A percentile compares a stretch with the other conserved stretches of the same genome.
phyloP scores from a whole-genome alignment of 2,329 filamentous ascomycete genomes.

The Stagonosporopsis vannaccii region DNA sequence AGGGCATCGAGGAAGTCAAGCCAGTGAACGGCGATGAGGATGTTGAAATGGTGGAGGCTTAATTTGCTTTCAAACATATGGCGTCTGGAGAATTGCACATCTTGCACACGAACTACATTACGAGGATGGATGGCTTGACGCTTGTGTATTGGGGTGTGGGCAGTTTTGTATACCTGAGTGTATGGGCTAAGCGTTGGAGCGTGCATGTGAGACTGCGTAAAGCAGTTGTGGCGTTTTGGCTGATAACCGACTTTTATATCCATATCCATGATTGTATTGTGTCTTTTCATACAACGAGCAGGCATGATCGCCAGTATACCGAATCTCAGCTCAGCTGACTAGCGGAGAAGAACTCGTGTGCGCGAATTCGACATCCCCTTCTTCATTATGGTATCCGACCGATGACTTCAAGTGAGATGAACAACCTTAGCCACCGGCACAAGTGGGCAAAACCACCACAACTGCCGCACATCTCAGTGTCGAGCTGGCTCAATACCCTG shows the following conservation, averaged over 20 bases:
- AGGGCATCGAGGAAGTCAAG: slow-evolving; percentile 37
- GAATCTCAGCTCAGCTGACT: neutral
- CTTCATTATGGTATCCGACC: neutral
- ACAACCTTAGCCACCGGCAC: slow-evolving; percentile 17
- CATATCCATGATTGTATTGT: slow-evolving; percentile 1
- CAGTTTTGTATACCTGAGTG: slow-evolving; percentile 14
- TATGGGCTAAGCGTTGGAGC: slow-evolving; percentile 7
- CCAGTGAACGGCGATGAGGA: slow-evolving; percentile 33
- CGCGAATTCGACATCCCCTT: neutral
- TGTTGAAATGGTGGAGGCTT: slow-evolving; percentile 44
- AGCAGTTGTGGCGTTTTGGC: slow-evolving; percentile 13
- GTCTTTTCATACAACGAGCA: neutral
- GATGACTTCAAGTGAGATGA: neutral
- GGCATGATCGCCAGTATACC: no score
- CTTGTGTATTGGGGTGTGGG: slow-evolving; percentile 1
- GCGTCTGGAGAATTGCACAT: slow-evolving; percentile 7
- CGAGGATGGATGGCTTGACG: neutral
- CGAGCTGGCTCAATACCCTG: neutral
- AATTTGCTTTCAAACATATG: slow-evolving; percentile 5
- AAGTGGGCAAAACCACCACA: neutral
- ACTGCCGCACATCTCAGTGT: slow-evolving; percentile 1
- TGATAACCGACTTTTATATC: slow-evolving; percentile 5
- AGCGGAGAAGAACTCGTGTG: neutral
- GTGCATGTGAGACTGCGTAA: slow-evolving; percentile 14
- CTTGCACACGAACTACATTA: slow-evolving; percentile 7